Conservation (phyloP, 495 filamentous ascomycete genomes). For the Mycothermus thermophilus region DNA sequence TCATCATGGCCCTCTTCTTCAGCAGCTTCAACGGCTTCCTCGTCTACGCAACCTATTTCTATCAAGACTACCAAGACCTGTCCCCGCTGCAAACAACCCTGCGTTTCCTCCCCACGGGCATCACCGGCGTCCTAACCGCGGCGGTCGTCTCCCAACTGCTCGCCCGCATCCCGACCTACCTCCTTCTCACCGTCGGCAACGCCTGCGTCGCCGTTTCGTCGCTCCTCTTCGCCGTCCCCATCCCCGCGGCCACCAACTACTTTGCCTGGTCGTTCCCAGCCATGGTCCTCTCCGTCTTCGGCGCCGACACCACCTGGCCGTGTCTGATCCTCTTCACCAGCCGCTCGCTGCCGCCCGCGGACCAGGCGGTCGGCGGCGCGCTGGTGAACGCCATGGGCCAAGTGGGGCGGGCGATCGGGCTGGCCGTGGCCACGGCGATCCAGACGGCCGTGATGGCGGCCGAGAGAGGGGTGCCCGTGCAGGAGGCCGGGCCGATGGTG, state of each 20-base stretch:
- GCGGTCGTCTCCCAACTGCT: conserved; percentile 42
- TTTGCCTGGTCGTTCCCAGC: conserved; percentile 47
- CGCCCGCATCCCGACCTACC: conserved; percentile 35
- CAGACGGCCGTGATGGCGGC: conserved; percentile 41
- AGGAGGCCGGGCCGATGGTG: conserved; percentile 21
- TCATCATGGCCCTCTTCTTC: conserved; percentile 47
- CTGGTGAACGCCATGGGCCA: conserved; percentile 47
- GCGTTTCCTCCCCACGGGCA: conserved; percentile 47
- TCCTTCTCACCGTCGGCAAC: conserved; percentile 41
- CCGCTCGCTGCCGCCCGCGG: conserved; percentile 40
- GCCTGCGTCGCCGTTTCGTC: conserved; percentile 32
- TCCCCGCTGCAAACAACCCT: conserved; percentile 42
- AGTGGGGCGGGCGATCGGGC: conserved; percentile 41
- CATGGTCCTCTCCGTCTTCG: conserved; percentile 44
- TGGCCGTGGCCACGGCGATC: conserved; percentile 44
- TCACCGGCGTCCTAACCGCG: conserved; percentile 35
- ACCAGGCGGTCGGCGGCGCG: conserved; percentile 47
- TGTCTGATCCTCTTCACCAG: conserved; percentile 46
- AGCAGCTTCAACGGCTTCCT: conserved; percentile 44
- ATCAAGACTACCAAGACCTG: conserved; percentile 44
- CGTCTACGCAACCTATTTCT: conserved; percentile 49
- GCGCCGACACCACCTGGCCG: conserved; percentile 46
- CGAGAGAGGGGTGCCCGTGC: conserved; percentile 24
- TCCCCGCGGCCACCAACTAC: conserved; percentile 39
- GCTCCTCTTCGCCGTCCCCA: conserved; percentile 43